Base-by-base conservation (phyloP, 352 stramenopile genomes). In the Phytophthora brassicae region DNA sequence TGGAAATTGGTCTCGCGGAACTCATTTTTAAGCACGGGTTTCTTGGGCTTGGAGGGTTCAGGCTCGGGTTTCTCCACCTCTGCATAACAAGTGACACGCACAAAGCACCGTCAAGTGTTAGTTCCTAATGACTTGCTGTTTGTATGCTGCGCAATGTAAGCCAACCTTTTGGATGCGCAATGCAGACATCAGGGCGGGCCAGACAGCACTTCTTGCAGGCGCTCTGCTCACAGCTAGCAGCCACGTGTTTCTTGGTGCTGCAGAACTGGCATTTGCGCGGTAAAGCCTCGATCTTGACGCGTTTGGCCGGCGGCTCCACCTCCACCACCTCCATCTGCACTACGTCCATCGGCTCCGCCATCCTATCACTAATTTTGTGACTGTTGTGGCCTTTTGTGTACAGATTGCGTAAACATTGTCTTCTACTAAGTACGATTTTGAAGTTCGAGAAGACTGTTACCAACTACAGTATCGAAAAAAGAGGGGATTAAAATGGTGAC, bases 171-270 rank as follows among this genome's bases (percentile, higher is more conserved):
- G 66, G 56, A 51, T 92, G 81, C 5, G 57, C 47, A 0, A 42
- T 29, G 55, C 83, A 92, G 31, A 65, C 59, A 9, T 59, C 57
- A 11, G 56, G 60, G n/a, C 63, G 68, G n/a, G 63, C 60, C 19
- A 89, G 36, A 20, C 84, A 92, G 61, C 84, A 92, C 52, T 82
- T 81, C 55, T 90, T 92, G 63, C 84, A 92, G n/a, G 81, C 72
- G 14, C 62, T 58, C 36, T 75, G 79, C 17, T 51, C 24, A 53
- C 84, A 92, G 19, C 61, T 66, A 9, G 36, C 44, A 0, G 72
- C 68, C 29, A 80, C 65, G 24, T 64, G 50, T 53, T 86, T 86
- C 65, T 83, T 84, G 48, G 44, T 75, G 14, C 59, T 58, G 58
- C 77, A 86, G 52, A 80, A 75, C 45, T 68, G 49, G 45, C 77